Percentiles rank a stretch among this genome's conserved stretches.
Evolutionary conservation across 495 filamentous ascomycete species (phyloP).

Genomic region (Aspergillus nidulans): DNA sequence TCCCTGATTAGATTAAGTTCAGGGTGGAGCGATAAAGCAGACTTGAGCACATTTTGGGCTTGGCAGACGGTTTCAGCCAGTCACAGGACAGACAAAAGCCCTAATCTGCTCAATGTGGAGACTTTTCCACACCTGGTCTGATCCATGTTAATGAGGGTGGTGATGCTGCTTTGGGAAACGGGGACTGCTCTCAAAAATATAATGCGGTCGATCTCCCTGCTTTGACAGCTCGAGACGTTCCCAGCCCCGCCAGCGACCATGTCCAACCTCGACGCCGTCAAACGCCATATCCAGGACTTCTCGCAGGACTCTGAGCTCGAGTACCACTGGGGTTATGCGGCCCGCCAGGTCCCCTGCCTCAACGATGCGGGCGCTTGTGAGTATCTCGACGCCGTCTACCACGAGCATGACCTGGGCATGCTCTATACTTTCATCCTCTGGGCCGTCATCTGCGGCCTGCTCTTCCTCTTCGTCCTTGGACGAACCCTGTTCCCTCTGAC

Average conservation of each 20-base stretch:
- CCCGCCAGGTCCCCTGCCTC: slow-evolving; percentile 52
- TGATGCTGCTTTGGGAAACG: no score
- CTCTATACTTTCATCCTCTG: slow-evolving; percentile 59
- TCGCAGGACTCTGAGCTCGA: slow-evolving; percentile 34
- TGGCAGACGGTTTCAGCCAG: neutral
- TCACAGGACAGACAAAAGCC: neutral
- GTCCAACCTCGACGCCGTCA: neutral
- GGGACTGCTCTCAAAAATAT: no score
- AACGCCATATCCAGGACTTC: slow-evolving; percentile 38
- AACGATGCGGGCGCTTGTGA: slow-evolving; percentile 58
- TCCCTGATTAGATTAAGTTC: neutral
- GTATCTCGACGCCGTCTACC: slow-evolving; percentile 60
- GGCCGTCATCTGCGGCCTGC: slow-evolving; percentile 48
- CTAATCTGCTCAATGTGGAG: slow-evolving; percentile 2
- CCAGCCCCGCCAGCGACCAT: neutral
- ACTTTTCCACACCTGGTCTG: neutral
- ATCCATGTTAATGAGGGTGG: neutral
- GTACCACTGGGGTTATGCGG: slow-evolving; percentile 59
- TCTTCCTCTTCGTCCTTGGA: slow-evolving; percentile 45
- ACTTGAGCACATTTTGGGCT: slow-evolving; percentile 19
- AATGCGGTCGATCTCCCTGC: neutral
- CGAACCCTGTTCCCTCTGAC: slow-evolving; percentile 15
- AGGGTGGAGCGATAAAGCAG: neutral
- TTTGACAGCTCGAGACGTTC: neutral
- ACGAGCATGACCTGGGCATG: slow-evolving; percentile 54